These are phyloP conservation scores for Lumnitzera racemosa DNA, from an alignment of 345 rosid species.

Conservation along the genomic window DNA sequence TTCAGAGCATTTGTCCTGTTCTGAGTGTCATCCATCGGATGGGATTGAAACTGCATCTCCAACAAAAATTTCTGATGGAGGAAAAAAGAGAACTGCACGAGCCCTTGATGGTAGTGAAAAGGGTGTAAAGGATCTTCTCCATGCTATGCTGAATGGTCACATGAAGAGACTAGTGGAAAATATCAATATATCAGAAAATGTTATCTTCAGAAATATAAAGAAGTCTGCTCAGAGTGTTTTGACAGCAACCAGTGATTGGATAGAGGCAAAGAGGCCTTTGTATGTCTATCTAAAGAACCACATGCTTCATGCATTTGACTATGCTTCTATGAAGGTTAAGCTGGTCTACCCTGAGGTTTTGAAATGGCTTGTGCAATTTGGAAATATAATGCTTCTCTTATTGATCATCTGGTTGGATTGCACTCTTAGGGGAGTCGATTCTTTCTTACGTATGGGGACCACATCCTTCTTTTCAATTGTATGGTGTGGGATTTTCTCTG, in stretches of 20 bases:
- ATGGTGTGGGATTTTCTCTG: slow-evolving; percentile 88
- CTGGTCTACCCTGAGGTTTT: slow-evolving; percentile 48
- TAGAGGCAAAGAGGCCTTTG: slow-evolving; percentile 57
- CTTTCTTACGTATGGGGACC: slow-evolving; percentile 83
- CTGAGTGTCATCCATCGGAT: slow-evolving; percentile 19
- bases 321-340: slow-evolving; percentile 39
- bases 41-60: slow-evolving; percentile 25
- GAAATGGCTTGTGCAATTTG: slow-evolving; percentile 60
- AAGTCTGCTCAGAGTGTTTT: slow-evolving; percentile 23
- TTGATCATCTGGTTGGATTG: slow-evolving; percentile 86
- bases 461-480: slow-evolving; percentile 70
- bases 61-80: slow-evolving; percentile 16
- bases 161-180: slow-evolving; percentile 39
- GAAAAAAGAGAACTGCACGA: slow-evolving; percentile 26
- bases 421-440: slow-evolving; percentile 76
- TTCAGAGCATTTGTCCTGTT: slow-evolving; percentile 24
- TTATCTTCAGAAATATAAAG: slow-evolving; percentile 35
- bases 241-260: slow-evolving; percentile 41
- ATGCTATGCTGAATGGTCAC: slow-evolving; percentile 32
- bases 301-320: slow-evolving; percentile 34
- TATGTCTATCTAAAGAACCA: slow-evolving; percentile 26
- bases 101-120: slow-evolving; percentile 25
- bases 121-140: slow-evolving; percentile 23
- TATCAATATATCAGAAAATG: slow-evolving; percentile 36
- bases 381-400: slow-evolving; percentile 63